Evolutionary conservation across 257 asterid genomes (phyloP).

Genomic region (Primulina tabacum): DNA sequence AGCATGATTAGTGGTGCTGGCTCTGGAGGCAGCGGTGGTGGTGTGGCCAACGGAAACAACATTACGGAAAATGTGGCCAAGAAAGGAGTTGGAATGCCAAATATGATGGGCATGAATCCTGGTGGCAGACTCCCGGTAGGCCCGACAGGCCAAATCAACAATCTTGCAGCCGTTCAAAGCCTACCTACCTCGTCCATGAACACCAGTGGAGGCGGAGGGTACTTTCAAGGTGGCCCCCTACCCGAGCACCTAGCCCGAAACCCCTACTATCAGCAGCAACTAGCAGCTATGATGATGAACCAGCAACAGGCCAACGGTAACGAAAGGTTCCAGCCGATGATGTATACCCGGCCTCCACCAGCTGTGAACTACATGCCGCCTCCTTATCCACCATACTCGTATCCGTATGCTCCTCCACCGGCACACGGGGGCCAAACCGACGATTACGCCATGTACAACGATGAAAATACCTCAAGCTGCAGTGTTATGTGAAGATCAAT

Average conservation of each 20-base stretch:
- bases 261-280: slow-evolving; percentile 67
- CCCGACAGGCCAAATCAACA: slow-evolving; percentile 56
- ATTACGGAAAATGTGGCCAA: slow-evolving; percentile 49
- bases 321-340: slow-evolving; percentile 96
- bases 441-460: slow-evolving; percentile 55
- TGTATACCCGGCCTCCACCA: slow-evolving; percentile 90
- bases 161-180: slow-evolving; percentile 62
- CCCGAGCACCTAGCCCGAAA: slow-evolving; percentile 55
- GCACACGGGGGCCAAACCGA: slow-evolving; percentile 54
- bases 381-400: slow-evolving; percentile 52
- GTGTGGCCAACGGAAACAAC: slow-evolving; percentile 30
- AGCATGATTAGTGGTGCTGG: background rate
- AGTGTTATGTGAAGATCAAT: slow-evolving; percentile 49
- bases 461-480: slow-evolving; percentile 70
- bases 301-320: slow-evolving; percentile 80
- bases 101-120: slow-evolving; percentile 28
- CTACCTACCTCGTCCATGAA: slow-evolving; percentile 37
- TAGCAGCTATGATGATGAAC: slow-evolving; percentile 92
- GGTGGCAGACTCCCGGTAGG: slow-evolving; percentile 6
- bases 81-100: slow-evolving; percentile 68
- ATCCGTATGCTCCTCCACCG: slow-evolving; percentile 49
- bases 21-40: slow-evolving; percentile 22
- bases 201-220: slow-evolving; percentile 33
- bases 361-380: slow-evolving; percentile 78
- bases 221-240: slow-evolving; percentile 53